Base-by-base conservation (phyloP, 495 filamentous ascomycete genomes). In the Penicillium crystallinum region DNA sequence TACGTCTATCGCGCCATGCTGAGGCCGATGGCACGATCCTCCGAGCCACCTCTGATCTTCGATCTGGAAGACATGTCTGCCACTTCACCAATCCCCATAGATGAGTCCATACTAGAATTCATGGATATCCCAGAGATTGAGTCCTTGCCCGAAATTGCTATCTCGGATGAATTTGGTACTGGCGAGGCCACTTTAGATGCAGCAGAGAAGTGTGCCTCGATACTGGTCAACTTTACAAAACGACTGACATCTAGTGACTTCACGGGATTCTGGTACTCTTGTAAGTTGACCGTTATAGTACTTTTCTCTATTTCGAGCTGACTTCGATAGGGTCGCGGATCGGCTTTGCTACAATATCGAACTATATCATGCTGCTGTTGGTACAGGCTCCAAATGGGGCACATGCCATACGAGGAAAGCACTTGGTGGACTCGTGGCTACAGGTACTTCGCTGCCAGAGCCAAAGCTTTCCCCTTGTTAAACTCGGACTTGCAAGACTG, bases 1-100 rank as follows among this genome's bases (percentile, higher is more conserved):
- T 72, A 62, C 46, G 63, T 72, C 12, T 72, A 70, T 47, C 69
- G 69, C 14, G 67, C 67, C 0, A 59, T 72, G 44, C 56, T 72
- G 7, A 64, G 69, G 3, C 69, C 69, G 0, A 60, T 72, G 62
- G 69, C 67, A 15, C 60, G 61, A 12, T 69, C 66, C 0, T 65
- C 67, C 4, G 56, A 55, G 4, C 67, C 69, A 3, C 69, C 69
- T 1, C 58, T 64, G 23, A 69, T 71, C 12, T 64, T 70, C 27
- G 67, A 70, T 33, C 31, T 68, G 23, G 63, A 64, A 21, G 67
- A 70, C 18, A 56, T 58, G 57, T 49, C 59, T 19, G 43, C 57
- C 25, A 60, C 53, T 15, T 64, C 54, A 15, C 56, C 57, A 4
- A 29, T 61, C 12, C 49, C 46, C 2, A 34, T 57, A 5, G 61